Base-by-base conservation (phyloP, 2,329 filamentous ascomycete species). In the Fusarium bulbicola region DNA sequence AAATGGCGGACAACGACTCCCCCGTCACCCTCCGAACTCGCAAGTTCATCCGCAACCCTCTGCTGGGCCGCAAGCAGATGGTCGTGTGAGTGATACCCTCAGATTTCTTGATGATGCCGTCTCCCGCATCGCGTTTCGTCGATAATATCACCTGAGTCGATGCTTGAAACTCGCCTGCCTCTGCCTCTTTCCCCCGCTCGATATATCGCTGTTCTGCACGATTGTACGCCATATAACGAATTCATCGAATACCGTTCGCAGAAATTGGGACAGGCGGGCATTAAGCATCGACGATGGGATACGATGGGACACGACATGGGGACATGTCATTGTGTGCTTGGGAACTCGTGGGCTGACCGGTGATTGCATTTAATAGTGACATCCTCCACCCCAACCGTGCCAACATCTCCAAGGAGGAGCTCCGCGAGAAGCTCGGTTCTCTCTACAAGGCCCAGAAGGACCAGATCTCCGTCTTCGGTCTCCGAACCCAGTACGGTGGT, bases 31-130 rank as follows among this genome's bases (percentile, higher is more conserved):
- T 95, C 88, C 92, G 96, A 90, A 99, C 96, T 88, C 95, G 96
- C 93, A 98, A 98, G 91, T 99, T 99, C 93, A 97, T 98, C 89
- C 94, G 95, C 90, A 99, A 99, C 92, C 94, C 96, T 86, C 94
- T 99, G 84, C 92, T 99, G 85, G 94, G 93, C 86, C 93, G 95
- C 86, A 97, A 97, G 92, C 95, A 98, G 92, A 97, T 98, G 94
- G 95, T 98, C 88, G 93, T 98, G 95, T 98, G 94, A 91, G 93
- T 92, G 80, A 79, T 76, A 69, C 59, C 66, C 66, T 70, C 28
- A 63, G 43, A 68, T 65, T 59, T 63, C 75, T 74, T 72, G 61
- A 63, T 68, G 43, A 63, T 43, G 53, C 53, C n/a, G 16, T 26
- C 49, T 26, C 16, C 49, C 59, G 64, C 58, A 52, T 60, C 57